Base-by-base conservation (phyloP, 2,329 filamentous ascomycete genomes). In the Colletotrichum cordylinicola region DNA sequence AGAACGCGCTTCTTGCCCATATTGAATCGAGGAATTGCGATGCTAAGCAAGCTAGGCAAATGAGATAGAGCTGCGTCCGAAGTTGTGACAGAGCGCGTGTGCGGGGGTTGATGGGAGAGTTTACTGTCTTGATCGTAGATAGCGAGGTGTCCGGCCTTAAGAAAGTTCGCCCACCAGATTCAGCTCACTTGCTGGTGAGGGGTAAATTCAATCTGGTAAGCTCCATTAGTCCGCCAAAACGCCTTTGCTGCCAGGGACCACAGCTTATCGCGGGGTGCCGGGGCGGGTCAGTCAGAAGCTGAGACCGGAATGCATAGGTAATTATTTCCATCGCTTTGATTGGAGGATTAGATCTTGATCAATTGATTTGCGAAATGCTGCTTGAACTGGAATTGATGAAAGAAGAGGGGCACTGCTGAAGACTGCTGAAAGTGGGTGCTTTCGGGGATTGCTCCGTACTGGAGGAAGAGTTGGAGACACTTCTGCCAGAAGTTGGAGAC, bases 1-100 rank as follows among this genome's bases (percentile, higher is more conserved):
- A 84, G 81, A 77, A 84, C 83, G 12, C 83, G 81, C 78, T 84
- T 84, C 78, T 84, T 84, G 52, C 80, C 82, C 83, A 85, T 85
- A 9, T 24, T 80, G 70, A 7, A 7, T 43, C 9, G 31, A 16
- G 10, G 43, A 56, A 2, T 9, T 4, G 39, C 31, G n/a, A 29
- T 15, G 31, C 29, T 27, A 24, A 21, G 10, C 24, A 21, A 37
- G 15, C 48, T 5, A 35, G 12, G n/a, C 35, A 18, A 15, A 58
- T n/a, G 18, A 21, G n/a, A 8, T 13, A 52, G 43, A 52, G n/a
- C n/a, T 52, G 43, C 43, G n/a, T 52, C n/a, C 21, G 12, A 21
- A 21, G 43, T 52, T 27, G 55, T 24, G 55, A 27, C 21, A 58
- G 55, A 21, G n/a, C 10, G 27, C n/a, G n/a, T 18, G 43, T 58